These are phyloP conservation scores for Peziza echinospora DNA, from an alignment of 495 filamentous ascomycete species.

Conservation along the genomic window DNA sequence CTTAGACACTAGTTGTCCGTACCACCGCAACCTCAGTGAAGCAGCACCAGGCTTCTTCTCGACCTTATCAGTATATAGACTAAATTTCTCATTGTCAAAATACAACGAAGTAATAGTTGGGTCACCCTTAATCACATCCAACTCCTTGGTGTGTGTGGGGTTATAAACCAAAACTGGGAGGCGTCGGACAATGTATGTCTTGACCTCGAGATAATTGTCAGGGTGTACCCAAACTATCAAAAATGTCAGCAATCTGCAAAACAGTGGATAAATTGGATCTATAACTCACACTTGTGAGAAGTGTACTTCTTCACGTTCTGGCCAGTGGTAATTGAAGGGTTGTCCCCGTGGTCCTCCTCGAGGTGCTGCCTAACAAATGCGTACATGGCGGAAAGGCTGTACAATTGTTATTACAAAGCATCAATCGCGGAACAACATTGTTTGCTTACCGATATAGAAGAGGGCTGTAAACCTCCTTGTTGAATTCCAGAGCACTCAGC, in stretches of 20 bases:
- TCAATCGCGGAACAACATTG: not conserved
- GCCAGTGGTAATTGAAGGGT: constrained; percentile 23
- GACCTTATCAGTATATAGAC: constrained; percentile 69
- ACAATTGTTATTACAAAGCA: constrained; percentile 1
- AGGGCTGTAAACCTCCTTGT: constrained; percentile 84
- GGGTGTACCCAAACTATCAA: constrained; percentile 78
- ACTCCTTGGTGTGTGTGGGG: constrained; percentile 54
- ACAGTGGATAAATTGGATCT: not conserved
- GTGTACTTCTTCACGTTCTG: constrained; percentile 46
- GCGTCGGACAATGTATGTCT: constrained; percentile 76
- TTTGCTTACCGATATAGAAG: constrained; percentile 44
- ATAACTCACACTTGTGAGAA: constrained; percentile 58
- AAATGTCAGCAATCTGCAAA: not conserved
- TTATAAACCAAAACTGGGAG: constrained; percentile 86
- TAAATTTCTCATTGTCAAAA: constrained; percentile 73
- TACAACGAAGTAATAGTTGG: constrained; percentile 89
- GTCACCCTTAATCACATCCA: constrained; percentile 53
- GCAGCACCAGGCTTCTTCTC: constrained; percentile 52
- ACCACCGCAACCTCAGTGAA: constrained; percentile 78
- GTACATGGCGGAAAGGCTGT: constrained; percentile 73
- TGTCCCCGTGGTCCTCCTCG: constrained; percentile 29
- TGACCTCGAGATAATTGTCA: constrained; percentile 88
- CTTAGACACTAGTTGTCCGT: constrained; percentile 55
- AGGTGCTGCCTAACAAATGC: constrained; percentile 72
- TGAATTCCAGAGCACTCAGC: constrained; percentile 69